Percentiles rank a stretch among this genome's conserved stretches.
Evolutionary conservation across 1,284 basidiomycete species (phyloP).

Genomic region (Trametes pubescens): DNA sequence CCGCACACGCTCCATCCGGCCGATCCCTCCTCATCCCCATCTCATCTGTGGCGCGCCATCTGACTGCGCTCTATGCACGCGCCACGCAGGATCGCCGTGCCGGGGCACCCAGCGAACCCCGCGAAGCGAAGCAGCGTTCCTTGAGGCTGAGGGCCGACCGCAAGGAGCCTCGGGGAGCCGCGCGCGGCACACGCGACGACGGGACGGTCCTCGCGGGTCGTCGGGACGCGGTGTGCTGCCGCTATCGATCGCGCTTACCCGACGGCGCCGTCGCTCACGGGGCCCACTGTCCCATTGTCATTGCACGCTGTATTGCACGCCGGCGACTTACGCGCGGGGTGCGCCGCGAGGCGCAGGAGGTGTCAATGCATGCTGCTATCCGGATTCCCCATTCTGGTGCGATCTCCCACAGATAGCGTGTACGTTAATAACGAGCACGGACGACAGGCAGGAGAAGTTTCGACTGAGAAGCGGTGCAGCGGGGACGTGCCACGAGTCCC

Average conservation of each 20-base stretch:
- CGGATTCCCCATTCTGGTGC: no score
- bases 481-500: background rate
- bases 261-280: background rate
- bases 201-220: background rate
- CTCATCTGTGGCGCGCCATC: constrained; percentile 19
- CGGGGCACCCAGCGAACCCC: background rate
- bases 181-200: background rate
- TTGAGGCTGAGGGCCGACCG: background rate
- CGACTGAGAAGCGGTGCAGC: background rate
- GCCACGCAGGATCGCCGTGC: constrained; percentile 7
- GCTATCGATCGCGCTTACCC: constrained; percentile 11
- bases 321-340: background rate
- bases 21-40: constrained; percentile 3
- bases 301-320: background rate
- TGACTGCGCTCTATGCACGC: background rate
- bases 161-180: background rate
- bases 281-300: background rate
- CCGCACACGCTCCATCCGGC: constrained; percentile 1
- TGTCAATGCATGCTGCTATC: no score
- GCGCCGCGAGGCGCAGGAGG: no score
- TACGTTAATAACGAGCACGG: background rate
- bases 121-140: background rate
- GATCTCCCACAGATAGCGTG: no score
- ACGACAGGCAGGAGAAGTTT: background rate
- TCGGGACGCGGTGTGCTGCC: constrained; percentile 1